Evolutionary conservation across 306 rosid genomes (phyloP).

Genomic region (Aeschynomene evenia): DNA sequence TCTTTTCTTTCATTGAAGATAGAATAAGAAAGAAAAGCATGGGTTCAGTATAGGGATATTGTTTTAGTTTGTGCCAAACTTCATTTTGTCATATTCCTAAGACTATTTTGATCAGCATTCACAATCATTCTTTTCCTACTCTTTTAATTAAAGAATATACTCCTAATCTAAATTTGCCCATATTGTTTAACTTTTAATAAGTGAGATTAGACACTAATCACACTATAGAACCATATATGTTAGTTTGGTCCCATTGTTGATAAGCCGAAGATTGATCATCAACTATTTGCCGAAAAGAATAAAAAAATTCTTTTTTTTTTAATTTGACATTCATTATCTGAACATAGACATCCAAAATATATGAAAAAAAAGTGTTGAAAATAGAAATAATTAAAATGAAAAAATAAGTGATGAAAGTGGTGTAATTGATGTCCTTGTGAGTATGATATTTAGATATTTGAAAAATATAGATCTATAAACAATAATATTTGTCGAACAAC

Average conservation of each 20-base stretch:
- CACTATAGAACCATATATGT: neutral
- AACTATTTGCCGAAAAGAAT: neutral
- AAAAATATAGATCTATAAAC: no score
- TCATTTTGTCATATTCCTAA: conserved; percentile 11
- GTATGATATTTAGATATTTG: no score
- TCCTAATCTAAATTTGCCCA: neutral
- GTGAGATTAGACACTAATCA: neutral
- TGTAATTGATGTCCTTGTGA: no score
- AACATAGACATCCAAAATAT: no score
- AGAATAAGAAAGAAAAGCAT: conserved; percentile 1
- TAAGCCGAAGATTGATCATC: neutral
- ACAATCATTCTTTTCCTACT: conserved; percentile 1
- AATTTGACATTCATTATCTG: no score
- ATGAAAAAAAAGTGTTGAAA: no score
- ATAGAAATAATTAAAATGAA: no score
- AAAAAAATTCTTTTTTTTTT: no score
- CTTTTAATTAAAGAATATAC: neutral
- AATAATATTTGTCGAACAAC: no score
- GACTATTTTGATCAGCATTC: neutral
- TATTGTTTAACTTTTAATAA: neutral
- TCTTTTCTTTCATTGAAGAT: neutral
- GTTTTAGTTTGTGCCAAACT: conserved; percentile 3
- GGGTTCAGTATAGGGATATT: conserved; percentile 15
- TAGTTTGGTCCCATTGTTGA: neutral
- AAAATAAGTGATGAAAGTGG: no score